Conservation (phyloP, 768 basidiomycete species). For the Pisolithus orientalis region DNA sequence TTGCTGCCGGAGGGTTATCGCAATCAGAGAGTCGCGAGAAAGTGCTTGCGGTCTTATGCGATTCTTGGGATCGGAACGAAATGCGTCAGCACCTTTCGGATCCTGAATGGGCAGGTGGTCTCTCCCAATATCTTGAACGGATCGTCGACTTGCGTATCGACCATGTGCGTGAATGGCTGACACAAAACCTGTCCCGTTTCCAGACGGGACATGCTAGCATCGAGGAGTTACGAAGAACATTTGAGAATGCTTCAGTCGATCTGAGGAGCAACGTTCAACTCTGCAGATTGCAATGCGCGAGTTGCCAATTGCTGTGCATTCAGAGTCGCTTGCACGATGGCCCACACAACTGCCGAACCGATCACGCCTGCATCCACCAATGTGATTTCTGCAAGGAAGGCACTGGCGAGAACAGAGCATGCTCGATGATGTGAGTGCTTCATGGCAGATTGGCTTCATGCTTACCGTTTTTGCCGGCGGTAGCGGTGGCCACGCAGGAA, state of each 20-base stretch:
- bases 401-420: constrained; percentile 25
- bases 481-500: constrained; percentile 53
- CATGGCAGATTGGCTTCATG: neutral
- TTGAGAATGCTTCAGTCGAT: constrained; percentile 39
- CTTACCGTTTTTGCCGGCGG: neutral
- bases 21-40: constrained; percentile 14
- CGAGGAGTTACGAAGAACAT: constrained; percentile 36
- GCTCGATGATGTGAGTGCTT: constrained; percentile 41
- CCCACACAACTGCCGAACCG: constrained; percentile 44
- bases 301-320: constrained; percentile 46
- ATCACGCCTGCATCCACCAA: constrained; percentile 37
- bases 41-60: constrained; percentile 9
- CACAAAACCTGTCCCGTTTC: constrained; percentile 44
- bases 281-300: constrained; percentile 41
- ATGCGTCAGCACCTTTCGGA: constrained; percentile 16
- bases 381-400: constrained; percentile 40
- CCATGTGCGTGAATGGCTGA: constrained; percentile 48
- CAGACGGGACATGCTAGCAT: constrained; percentile 37
- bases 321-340: constrained; percentile 39
- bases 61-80: constrained; percentile 10
- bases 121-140: constrained; percentile 33
- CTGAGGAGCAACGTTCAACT: constrained; percentile 41
- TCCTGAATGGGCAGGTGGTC: constrained; percentile 33
- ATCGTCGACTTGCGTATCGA: constrained; percentile 38
- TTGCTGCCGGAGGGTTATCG: constrained; percentile 11